phyloP scores from a whole-genome alignment of 108 stramenopile species.

The Cyclostephanos invisitatus region DNA sequence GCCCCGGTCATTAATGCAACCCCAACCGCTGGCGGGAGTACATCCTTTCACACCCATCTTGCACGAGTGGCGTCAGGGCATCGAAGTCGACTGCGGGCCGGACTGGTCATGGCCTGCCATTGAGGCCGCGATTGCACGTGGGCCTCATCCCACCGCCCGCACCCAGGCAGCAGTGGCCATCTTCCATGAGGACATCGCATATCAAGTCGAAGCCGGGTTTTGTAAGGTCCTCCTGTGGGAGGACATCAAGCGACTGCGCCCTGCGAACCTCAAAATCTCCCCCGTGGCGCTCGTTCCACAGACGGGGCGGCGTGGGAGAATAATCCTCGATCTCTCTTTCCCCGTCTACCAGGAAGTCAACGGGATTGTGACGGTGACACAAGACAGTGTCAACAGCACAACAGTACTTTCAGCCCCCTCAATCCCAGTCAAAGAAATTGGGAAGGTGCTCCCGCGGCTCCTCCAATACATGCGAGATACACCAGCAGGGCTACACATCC shows the following conservation, averaged over 20 bases:
- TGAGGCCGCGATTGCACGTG: too few relatives aligned
- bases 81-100: not conserved
- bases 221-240: too few relatives aligned
- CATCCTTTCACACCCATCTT: too few relatives aligned
- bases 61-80: not conserved
- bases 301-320: not conserved
- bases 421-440: not conserved
- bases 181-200: not conserved
- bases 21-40: not conserved
- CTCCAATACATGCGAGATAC: not conserved
- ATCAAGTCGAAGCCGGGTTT: not conserved
- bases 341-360: not conserved
- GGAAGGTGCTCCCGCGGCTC: not conserved
- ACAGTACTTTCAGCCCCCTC: not conserved
- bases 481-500: not conserved
- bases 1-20: not conserved
- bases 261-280: too few relatives aligned
- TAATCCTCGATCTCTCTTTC: not conserved
- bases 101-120: too few relatives aligned
- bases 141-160: too few relatives aligned
- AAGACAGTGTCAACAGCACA: not conserved
- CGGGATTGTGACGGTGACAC: not conserved
- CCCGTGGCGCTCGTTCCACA: not conserved
- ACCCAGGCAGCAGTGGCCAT: too few relatives aligned
- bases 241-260: too few relatives aligned